Evolutionary conservation across 352 stramenopile species (phyloP).

Genomic region (Pythium biforme): DNA sequence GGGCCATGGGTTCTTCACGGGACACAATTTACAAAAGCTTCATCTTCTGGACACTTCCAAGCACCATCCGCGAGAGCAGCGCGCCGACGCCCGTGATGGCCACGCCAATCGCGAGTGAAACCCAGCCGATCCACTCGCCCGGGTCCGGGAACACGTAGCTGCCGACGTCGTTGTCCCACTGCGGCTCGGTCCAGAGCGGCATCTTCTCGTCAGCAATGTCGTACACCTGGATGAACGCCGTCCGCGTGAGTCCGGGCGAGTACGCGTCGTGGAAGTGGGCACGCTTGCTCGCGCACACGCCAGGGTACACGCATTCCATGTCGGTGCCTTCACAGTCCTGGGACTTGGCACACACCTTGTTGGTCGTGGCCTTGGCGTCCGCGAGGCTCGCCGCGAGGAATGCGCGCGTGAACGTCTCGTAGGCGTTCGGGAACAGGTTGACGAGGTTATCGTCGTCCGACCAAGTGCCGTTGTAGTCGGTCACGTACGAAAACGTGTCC

Average conservation of each 20-base stretch:
- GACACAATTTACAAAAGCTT: slow-evolving; percentile 63
- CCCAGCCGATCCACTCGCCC: slow-evolving; percentile 67
- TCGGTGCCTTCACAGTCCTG: slow-evolving; percentile 57
- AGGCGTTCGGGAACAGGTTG: slow-evolving; percentile 77
- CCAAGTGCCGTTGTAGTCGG: slow-evolving; percentile 53
- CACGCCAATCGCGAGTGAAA: slow-evolving; percentile 53
- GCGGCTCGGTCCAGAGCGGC: slow-evolving; percentile 77
- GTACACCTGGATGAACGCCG: slow-evolving; percentile 44
- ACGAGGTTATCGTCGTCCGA: slow-evolving; percentile 53
- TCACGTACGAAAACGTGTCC: slow-evolving; percentile 37
- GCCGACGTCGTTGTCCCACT: slow-evolving; percentile 62
- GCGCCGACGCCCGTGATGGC: slow-evolving; percentile 43
- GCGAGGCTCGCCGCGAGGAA: slow-evolving; percentile 64
- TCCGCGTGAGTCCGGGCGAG: slow-evolving; percentile 63
- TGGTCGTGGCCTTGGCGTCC: slow-evolving; percentile 29
- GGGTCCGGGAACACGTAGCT: slow-evolving; percentile 84
- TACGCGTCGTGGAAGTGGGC: slow-evolving; percentile 81
- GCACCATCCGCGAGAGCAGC: slow-evolving; percentile 44
- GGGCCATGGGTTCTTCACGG: background rate
- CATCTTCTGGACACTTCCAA: slow-evolving; percentile 74
- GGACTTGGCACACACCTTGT: slow-evolving; percentile 47
- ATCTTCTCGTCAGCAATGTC: slow-evolving; percentile 60
- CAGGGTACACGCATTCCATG: slow-evolving; percentile 79
- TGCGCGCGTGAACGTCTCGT: slow-evolving; percentile 72
- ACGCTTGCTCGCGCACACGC: slow-evolving; percentile 50